Base-by-base conservation (phyloP, 345 rosid genomes). In the Corymbia maculata region DNA sequence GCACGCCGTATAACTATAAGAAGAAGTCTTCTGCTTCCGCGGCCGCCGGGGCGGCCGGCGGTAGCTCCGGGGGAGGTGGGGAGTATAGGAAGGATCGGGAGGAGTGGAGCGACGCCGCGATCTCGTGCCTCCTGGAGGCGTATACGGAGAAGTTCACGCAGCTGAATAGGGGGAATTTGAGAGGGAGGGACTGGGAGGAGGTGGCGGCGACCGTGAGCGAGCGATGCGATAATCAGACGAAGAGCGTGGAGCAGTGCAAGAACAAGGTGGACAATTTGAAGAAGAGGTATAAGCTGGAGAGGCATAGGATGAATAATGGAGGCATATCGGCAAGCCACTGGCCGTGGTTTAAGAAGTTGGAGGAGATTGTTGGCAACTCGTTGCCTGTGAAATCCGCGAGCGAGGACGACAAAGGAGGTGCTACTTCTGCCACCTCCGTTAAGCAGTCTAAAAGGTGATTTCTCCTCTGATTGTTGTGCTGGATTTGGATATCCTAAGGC, bases 141-240 rank as follows among this genome's bases (percentile, higher is more conserved):
- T 97, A 97, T 87, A 92, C 93, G 87, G 99, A 95, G 85, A 97
- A 96, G 95, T 93, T 94, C 87, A 92, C 91, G 86, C 96, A 95
- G 92, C 92, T 97, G 89, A 97, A 96, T 75, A 85, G 95, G 68
- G 99, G 99, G 92, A 96, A 96, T 91, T 87, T 97, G 89, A 89
- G 98, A 32, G 99, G 99, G 42, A 93, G 98, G 85, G 98, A 96
- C 82, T 97, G 99, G 99, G 99, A 97, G 92, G 98, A 95, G 89
- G 99, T 97, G 88, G 99, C 99, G 22, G 92, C 93, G 75, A 87
- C 93, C 10, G 99, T 97, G 91, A 95, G 93, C 61, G 97, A 94
- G 93, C 89, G 97, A 88, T 92, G 94, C 57, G 96, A 93, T 13
- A 95, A 96, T 92, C 95, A 94, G 90, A 92, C 89, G 28, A 92